Percentiles rank a stretch among this genome's conserved stretches.
phyloP scores from a whole-genome alignment of 2,329 filamentous ascomycete genomes.

The Scleromitrula shiraiana region DNA sequence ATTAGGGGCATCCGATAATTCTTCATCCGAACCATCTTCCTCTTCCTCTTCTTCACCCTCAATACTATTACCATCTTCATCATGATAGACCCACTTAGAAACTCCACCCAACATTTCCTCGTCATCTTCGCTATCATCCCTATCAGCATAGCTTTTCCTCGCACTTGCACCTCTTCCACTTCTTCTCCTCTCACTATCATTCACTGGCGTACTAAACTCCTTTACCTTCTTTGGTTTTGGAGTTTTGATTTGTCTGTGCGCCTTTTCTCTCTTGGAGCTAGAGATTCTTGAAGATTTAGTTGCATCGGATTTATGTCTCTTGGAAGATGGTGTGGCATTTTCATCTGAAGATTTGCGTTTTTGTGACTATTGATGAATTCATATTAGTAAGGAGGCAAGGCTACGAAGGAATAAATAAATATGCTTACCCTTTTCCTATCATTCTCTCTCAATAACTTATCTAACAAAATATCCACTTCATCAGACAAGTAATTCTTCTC shows the following conservation, averaged over 20 bases:
- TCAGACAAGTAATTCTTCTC: constrained; percentile 76
- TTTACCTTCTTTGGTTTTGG: constrained; percentile 25
- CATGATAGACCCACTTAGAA: constrained; percentile 30
- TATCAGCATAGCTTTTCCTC: constrained; percentile 31
- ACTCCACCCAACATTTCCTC: constrained; percentile 32
- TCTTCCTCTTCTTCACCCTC: constrained; percentile 25
- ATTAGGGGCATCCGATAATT: too few species aligned
- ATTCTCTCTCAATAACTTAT: constrained; percentile 55
- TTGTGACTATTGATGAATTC: constrained; percentile 15
- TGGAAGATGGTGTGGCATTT: constrained; percentile 16
- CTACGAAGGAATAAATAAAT: background rate
- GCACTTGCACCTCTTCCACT: constrained; percentile 33
- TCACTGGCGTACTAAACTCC: constrained; percentile 12
- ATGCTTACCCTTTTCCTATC: constrained; percentile 49
- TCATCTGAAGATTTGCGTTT: constrained; percentile 26
- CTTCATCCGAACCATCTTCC: constrained; percentile 10
- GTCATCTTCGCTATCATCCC: constrained; percentile 35
- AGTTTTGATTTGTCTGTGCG: constrained; percentile 18
- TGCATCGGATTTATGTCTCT: constrained; percentile 20
- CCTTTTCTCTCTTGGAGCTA: constrained; percentile 25
- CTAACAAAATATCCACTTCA: constrained; percentile 60
- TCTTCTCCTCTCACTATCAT: constrained; percentile 27
- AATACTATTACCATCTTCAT: constrained; percentile 32
- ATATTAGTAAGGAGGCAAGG: background rate
- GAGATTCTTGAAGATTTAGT: constrained; percentile 13